Conservation (phyloP, 2,329 filamentous ascomycete genomes). For the Cladosporium sp. region DNA sequence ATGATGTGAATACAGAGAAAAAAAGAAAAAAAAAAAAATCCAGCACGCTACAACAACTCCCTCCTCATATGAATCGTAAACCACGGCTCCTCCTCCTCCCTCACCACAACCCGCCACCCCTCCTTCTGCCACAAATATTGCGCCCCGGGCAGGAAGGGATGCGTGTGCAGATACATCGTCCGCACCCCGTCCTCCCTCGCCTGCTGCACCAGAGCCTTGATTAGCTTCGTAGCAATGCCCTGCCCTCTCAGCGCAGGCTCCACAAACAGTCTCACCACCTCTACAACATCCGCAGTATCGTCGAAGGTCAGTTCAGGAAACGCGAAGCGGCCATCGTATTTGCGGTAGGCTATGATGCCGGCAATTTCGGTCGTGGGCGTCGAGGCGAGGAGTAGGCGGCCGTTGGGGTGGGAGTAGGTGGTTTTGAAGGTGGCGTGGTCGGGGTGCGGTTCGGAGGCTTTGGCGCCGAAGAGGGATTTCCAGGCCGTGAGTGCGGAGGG, state of each 20-base stretch:
- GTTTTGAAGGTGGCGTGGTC: constrained; percentile 1
- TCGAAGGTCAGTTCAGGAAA: not conserved
- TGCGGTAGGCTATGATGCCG: constrained; percentile 9
- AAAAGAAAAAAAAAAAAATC: no score
- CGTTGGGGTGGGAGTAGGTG: constrained; percentile 12
- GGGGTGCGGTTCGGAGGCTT: constrained; percentile 8
- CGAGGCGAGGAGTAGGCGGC: constrained; percentile 13
- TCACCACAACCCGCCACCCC: constrained; percentile 8
- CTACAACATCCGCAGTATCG: not conserved
- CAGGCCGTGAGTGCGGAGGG: constrained; percentile 7
- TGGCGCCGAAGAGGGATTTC: constrained; percentile 7
- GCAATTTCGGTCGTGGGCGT: not conserved
- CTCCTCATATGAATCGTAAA: constrained; percentile 28
- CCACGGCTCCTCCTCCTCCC: constrained; percentile 15
- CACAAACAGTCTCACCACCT: constrained; percentile 8
- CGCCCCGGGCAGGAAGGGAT: constrained; percentile 13
- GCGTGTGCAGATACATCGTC: constrained; percentile 16
- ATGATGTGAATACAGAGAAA: no score
- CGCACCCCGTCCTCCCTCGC: constrained; percentile 4
- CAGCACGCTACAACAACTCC: constrained; percentile 17
- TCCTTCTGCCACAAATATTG: constrained; percentile 11
- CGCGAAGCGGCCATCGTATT: constrained; percentile 7
- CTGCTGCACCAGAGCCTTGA: constrained; percentile 4
- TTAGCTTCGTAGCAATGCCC: constrained; percentile 7
- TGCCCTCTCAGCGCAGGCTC: not conserved